A percentile compares a stretch with the other conserved stretches of the same genome.
phyloP scores from a whole-genome alignment of 1,139 yeast genomes.

The Zygoascus sp. region DNA sequence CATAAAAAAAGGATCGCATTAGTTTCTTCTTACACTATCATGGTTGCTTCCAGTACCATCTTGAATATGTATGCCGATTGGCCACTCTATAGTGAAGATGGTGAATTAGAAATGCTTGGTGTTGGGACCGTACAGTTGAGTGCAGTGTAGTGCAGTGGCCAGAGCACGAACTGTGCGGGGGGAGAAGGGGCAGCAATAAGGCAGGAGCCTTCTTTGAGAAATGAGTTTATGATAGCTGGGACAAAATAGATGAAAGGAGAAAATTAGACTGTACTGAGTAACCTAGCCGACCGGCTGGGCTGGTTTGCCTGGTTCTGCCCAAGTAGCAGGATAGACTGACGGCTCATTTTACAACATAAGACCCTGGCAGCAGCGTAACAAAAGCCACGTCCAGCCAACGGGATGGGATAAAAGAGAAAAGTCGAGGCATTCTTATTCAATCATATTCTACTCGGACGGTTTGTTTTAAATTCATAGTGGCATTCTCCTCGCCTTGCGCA shows the following conservation, averaged over 20 bases:
- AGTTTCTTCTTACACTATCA: conserved; percentile 55
- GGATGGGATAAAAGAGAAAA: background rate
- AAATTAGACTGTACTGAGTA: too few relatives aligned
- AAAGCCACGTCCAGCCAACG: too few relatives aligned
- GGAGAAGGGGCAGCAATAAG: too few relatives aligned
- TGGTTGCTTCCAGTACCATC: conserved; percentile 95
- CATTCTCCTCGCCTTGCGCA: too few relatives aligned
- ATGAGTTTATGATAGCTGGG: too few relatives aligned
- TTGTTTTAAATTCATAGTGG: background rate
- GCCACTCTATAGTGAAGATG: conserved; percentile 3
- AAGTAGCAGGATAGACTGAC: background rate
- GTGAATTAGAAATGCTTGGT: background rate
- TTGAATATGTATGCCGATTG: conserved; percentile 17
- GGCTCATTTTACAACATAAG: background rate
- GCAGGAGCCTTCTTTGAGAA: too few relatives aligned
- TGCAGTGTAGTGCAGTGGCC: too few relatives aligned
- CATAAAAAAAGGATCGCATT: background rate
- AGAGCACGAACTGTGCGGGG: too few relatives aligned
- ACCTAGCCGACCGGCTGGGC: too few relatives aligned
- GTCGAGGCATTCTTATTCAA: background rate
- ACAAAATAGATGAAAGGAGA: too few relatives aligned
- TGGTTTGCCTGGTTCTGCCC: too few relatives aligned
- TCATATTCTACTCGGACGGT: background rate
- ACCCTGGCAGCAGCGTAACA: too few relatives aligned
- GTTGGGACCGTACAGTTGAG: background rate